phyloP scores from a whole-genome alignment of 306 rosid genomes.

The Castanea crenata region DNA sequence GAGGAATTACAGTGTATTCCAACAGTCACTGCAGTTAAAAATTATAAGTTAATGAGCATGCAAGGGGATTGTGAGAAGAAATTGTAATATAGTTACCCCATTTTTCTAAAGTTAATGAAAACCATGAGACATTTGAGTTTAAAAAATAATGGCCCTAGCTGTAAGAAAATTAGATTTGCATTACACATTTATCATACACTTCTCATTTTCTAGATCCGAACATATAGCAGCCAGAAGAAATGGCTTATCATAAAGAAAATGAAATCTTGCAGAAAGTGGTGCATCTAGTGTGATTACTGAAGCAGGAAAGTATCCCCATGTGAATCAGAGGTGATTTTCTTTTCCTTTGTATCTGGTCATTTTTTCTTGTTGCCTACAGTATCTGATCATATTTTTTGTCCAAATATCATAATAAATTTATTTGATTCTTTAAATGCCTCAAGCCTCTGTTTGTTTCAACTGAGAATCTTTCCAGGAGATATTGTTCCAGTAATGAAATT shows the following conservation, averaged over 20 bases:
- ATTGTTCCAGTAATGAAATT: neutral
- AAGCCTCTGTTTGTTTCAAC: neutral
- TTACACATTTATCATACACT: neutral
- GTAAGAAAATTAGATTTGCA: neutral
- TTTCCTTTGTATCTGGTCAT: neutral
- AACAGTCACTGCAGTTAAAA: neutral
- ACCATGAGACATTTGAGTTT: neutral
- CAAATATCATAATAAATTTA: neutral
- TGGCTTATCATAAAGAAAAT: neutral
- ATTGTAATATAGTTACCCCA: neutral
- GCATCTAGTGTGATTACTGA: neutral
- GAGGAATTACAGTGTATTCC: neutral
- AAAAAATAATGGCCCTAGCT: neutral
- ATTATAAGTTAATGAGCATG: neutral
- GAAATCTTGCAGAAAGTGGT: neutral
- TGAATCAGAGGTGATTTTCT: neutral
- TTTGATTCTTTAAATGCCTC: neutral
- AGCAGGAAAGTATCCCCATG: neutral
- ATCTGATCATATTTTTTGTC: neutral
- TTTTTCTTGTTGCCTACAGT: neutral
- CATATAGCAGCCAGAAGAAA: neutral
- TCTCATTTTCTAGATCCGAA: neutral
- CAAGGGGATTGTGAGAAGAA: neutral
- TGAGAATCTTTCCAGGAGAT: neutral
- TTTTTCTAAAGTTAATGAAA: neutral